phyloP scores from a whole-genome alignment of 768 basidiomycete genomes.

The Leccinum subgranulosum region DNA sequence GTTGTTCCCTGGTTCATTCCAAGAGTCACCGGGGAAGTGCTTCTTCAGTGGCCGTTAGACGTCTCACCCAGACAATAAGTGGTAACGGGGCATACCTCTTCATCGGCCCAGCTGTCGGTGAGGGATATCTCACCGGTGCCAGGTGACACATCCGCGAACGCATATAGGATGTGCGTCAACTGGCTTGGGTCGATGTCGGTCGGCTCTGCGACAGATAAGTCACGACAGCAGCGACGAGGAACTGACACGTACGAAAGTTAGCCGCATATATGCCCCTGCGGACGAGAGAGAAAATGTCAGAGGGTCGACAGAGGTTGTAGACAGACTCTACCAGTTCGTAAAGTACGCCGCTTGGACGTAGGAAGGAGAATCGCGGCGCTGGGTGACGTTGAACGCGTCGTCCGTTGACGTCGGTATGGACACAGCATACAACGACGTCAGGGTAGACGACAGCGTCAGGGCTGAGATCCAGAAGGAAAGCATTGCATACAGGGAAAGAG shows the following conservation, averaged over 20 bases:
- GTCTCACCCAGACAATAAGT: not conserved
- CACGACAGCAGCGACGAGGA: not conserved
- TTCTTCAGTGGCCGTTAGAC: constrained; percentile 41
- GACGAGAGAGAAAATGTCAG: not conserved
- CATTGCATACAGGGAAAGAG: constrained; percentile 1
- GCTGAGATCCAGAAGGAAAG: not conserved
- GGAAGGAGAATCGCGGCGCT: constrained; percentile 11
- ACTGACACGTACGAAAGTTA: constrained; percentile 51
- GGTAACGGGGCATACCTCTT: constrained; percentile 40
- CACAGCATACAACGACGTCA: constrained; percentile 11
- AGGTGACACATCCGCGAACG: constrained; percentile 72
- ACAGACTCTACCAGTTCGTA: constrained; percentile 31
- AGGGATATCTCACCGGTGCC: constrained; percentile 59
- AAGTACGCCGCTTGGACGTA: constrained; percentile 37
- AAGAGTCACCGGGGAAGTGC: constrained; percentile 69
- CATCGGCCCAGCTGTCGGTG: constrained; percentile 74
- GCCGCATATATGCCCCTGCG: constrained; percentile 57
- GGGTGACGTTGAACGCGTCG: constrained; percentile 1
- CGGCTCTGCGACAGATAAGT: constrained; percentile 45
- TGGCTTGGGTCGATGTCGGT: constrained; percentile 54
- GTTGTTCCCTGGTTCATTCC: constrained; percentile 73
- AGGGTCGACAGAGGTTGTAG: not conserved
- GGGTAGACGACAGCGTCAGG: constrained; percentile 7
- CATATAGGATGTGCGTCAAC: constrained; percentile 76
- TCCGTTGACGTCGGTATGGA: constrained; percentile 6